Base-by-base conservation (phyloP, 1,284 basidiomycete species). In the Ceratobasidium sp. region DNA sequence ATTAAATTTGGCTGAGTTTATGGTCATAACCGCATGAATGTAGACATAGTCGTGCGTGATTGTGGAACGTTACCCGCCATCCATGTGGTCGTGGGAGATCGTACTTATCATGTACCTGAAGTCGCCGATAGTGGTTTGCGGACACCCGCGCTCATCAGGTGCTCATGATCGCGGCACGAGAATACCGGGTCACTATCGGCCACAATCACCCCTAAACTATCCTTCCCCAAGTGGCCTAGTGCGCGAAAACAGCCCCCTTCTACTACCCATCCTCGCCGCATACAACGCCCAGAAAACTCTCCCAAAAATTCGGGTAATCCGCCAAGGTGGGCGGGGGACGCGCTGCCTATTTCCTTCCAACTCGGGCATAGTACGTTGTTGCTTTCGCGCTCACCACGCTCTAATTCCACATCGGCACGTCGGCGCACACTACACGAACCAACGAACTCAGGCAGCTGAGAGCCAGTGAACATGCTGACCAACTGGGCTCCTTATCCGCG, bases 251-350 rank as follows among this genome's bases (percentile, higher is more conserved):
- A 19, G 37, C 56, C 34, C 34, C 56, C 29, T 9, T 19, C 31
- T 19, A 14, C 56, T 56, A 13, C 11, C 22, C 16, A 9, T 59
- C n/a, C 31, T 59, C 56, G 56, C 19, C 14, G 34, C 34, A 59
- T 29, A 59, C 56, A 59, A 22, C 34, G 22, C 56, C 56, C 56
- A 59, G 56, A 39, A 59, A 39, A 59, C 56, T 59, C 56, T 59
- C 56, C 56, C 56, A 39, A 59, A 59, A 59, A 37, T 34, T 19
- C 19, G 56, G 56, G 56, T 31, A 59, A 39, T 13, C 34, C 34
- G 11, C 22, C n/a, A 37, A 14, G 53, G 53, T 56, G 53, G 53
- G 34, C 56, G 34, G 31, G 56, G 56, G 31, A 22, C 31, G 56
- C 31, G 34, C 4, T 29, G 37, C n/a, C 31, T 13, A 34, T 7